Percentiles rank a stretch among this genome's conserved stretches.
Evolutionary conservation across 2,329 filamentous ascomycete species (phyloP).

Genomic region (Ilyonectria destructans): DNA sequence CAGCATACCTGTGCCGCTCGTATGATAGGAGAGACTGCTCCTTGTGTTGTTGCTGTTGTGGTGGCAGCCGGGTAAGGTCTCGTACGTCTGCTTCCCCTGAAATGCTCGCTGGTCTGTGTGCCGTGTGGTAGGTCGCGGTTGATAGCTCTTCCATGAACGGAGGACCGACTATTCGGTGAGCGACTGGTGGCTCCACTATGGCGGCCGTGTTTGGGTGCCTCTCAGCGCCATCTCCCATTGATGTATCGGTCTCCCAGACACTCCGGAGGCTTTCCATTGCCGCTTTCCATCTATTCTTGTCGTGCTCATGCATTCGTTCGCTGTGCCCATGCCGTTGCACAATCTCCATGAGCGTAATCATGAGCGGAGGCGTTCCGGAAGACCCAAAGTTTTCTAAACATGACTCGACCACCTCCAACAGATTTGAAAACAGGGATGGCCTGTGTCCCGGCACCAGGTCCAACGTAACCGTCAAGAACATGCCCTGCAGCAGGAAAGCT

Average conservation of each 20-base stretch:
- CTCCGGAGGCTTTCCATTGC: conserved; percentile 48
- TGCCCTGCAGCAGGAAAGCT: conserved; percentile 56
- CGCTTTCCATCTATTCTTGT: conserved; percentile 53
- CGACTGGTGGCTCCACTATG: conserved; percentile 38
- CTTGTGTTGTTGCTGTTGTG: conserved; percentile 34
- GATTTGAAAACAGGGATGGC: conserved; percentile 55
- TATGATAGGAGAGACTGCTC: conserved; percentile 43
- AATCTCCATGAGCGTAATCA: conserved; percentile 55
- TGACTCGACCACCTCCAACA: conserved; percentile 56
- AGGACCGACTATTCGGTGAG: conserved; percentile 35
- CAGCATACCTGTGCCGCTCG: conserved; percentile 41
- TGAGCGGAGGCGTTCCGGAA: conserved; percentile 54
- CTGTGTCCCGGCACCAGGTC: conserved; percentile 53
- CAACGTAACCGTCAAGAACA: conserved; percentile 57
- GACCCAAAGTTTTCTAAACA: conserved; percentile 54
- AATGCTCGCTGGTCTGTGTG: conserved; percentile 42
- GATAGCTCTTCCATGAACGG: conserved; percentile 49
- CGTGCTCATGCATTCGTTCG: conserved; percentile 53
- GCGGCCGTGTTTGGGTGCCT: conserved; percentile 38
- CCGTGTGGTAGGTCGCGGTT: conserved; percentile 48
- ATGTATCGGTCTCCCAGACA: conserved; percentile 45
- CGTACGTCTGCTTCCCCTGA: conserved; percentile 41
- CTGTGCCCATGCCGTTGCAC: conserved; percentile 52
- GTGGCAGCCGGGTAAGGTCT: conserved; percentile 46
- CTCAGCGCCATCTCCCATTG: conserved; percentile 40